Evolutionary conservation across 2,329 filamentous ascomycete species (phyloP), one percentile per base, ranked within the genome.

Genomic region (Cercospora sp.): DNA sequence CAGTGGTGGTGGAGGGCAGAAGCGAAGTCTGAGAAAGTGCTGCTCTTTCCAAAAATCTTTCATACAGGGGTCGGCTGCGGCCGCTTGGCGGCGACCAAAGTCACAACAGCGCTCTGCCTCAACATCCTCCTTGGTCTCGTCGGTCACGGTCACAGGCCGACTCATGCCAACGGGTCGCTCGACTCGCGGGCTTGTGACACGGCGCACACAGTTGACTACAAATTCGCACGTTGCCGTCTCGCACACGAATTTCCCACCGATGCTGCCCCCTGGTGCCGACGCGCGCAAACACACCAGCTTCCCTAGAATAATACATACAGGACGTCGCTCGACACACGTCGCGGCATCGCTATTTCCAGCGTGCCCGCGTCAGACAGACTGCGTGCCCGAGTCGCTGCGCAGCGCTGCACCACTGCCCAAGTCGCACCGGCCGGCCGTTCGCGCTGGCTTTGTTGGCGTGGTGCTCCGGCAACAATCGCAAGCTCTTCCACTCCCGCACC

Each of bases 1-100:
- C 53, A 57, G 53, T 57, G 28, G 53, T 57, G 53, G 53, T 57
- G 26, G 53, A 57, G 53, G 53, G 28, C 53, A 57, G 53, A n/a
- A 28, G 20, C n/a, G 53, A 9, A 51, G 23, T 7, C 20, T 28
- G 53, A 57, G 20, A 28, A 13, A 18, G 13, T 28, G 53, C 53
- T 31, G 53, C 26, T 18, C 26, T 57, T 31, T 28, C 53, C 53
- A n/a, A 60, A 60, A 55, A 53, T 57, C 63, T 65, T 30, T 40
- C 57, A 20, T 31, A 31, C 53, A 57, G 53, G 53, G 53, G 53
- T 57, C 51, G 53, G 53, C 23, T n/a, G n/a, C 23, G n/a, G 20
- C 53, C 23, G 53, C 53, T 57, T 57, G 53, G 53, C 53, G 28
- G 28, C 53, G 28, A 28, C 53, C 26, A 31, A 57, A 16, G 12